Base-by-base conservation (phyloP, 768 basidiomycete species). In the Lactifluus piperatus region DNA sequence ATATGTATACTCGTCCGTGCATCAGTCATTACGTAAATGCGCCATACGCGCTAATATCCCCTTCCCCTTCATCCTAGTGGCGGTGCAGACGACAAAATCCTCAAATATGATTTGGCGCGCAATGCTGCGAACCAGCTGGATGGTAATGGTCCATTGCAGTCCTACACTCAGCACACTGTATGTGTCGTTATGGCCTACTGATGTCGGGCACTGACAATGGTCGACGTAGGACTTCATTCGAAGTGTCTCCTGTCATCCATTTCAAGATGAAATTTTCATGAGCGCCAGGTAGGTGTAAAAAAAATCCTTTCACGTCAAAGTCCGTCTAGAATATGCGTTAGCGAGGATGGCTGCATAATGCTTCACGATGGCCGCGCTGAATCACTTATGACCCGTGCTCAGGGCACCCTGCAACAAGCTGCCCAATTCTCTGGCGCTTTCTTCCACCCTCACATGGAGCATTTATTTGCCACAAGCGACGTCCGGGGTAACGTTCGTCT, bases 381-480 rank as follows among this genome's bases (percentile, higher is more conserved):
- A 43, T 66, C 58, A 30, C 62, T 60, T 39, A 58, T 67, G 51
- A 67, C 70, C 22, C 69, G 72, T 11, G 78, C 79, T 2, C 80
- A 81, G 58, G 76, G 79, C 43, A 79, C 73, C 14, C 64, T 89
- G 6, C 80, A 81, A 64, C 71, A 83, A 7, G 64, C 67, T 13
- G 64, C 76, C 46, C 84, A 86, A 65, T 80, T 86, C 54, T 85
- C 84, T 0, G 79, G 81, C 41, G 79, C 85, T 5, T 77, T 83
- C 63, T 83, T 78, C 54, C 86, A 91, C 66, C 89, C 89, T 13
- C 67, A 62, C 30, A 81, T 85, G 75, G 81, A 85, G 37, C 76
- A 88, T 63, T 67, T 89, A 49, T 90, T 91, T 62, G 79, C 78
- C 5, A 86, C 84, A 3, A 80, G 83, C 56, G 85, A 88, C 62